Evolutionary conservation across 148 eudicot genomes (phyloP).

Genomic region (Tetragonia tetragonoides): DNA sequence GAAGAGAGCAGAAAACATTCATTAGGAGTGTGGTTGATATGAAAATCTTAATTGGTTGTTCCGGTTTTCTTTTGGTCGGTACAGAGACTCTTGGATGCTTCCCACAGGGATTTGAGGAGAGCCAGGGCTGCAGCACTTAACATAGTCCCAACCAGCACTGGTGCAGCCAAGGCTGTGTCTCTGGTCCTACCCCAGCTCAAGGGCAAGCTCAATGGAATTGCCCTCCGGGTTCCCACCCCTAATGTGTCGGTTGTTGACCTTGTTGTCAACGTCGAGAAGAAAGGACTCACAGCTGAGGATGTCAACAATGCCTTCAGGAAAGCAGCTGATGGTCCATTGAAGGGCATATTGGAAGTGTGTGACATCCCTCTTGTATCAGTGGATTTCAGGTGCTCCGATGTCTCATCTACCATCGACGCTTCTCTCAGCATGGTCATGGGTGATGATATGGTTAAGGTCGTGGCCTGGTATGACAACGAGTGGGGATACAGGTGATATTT

Average conservation of each 20-base stretch:
- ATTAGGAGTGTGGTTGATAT: not conserved
- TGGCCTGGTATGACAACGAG: constrained; percentile 99
- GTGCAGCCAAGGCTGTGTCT: constrained; percentile 99
- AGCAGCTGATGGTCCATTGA: constrained; percentile 88
- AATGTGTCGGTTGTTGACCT: constrained; percentile 97
- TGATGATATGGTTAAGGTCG: constrained; percentile 98
- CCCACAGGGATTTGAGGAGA: constrained; percentile 97
- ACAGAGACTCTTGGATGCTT: constrained; percentile 94
- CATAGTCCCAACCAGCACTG: constrained; percentile 99
- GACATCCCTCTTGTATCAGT: constrained; percentile 92
- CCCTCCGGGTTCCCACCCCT: constrained; percentile 97
- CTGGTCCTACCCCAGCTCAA: constrained; percentile 94
- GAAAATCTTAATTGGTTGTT: not conserved
- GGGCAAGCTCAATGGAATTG: constrained; percentile 98
- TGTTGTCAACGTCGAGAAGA: constrained; percentile 86
- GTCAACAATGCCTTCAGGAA: constrained; percentile 91
- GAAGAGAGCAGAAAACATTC: not conserved
- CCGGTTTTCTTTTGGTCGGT: not conserved
- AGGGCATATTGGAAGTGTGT: constrained; percentile 82
- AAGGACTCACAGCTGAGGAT: constrained; percentile 86
- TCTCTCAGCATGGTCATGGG: constrained; percentile 99
- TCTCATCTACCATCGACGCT: constrained; percentile 87
- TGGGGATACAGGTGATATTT: constrained; percentile 92
- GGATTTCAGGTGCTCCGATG: constrained; percentile 87
- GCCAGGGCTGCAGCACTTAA: constrained; percentile 98